Base-by-base conservation (phyloP, 306 rosid genomes). In the Pterocarpus macrocarpus region DNA sequence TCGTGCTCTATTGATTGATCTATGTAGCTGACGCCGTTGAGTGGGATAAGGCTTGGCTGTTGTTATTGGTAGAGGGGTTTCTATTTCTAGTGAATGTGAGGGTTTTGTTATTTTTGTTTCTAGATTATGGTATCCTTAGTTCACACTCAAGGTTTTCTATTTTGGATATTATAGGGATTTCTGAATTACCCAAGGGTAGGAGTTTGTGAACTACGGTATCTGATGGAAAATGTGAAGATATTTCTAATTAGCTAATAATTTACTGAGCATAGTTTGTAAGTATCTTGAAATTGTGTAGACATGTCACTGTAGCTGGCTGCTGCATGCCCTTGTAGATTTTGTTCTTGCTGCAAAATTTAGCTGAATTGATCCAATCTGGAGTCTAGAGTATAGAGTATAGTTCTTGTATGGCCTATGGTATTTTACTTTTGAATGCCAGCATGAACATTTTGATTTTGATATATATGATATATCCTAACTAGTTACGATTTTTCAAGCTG, bases 401-500 rank as follows among this genome's bases (percentile, higher is more conserved):
- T 50, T 62, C 55, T 39, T 41, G 72, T 59, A 16, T 59, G 58
- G 32, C n/a, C 39, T 10, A 9, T 76, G 41, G 39, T 61, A 82
- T 61, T 47, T 69, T 38, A 16, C 69, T 71, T 47, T 7, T 77
- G 17, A 62, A 32, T 61, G n/a, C 45, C 33, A 14, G 14, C 14
- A 62, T 8, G 8, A 69, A 22, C 75, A 44, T 52, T 52, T 56
- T 22, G 34, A 36, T 45, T 62, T 69, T 70, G 70, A 16, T 16
- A 13, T 16, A 4, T 13, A 47, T 44, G 8, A 43, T 41, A 10
- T 58, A 58, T 77, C 39, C 39, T 88, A 52, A 89, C 53, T 10
- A 36, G 13, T 44, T 78, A 5, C 77, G 38, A 57, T 76, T 83
- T 72, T 67, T 67, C 55, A 89, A 94, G 98, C 85, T 94, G 75